Evolutionary conservation across 208 protist species (phyloP), one percentile per base, ranked within the genome.

Genomic region (Phytomonas sp.): DNA sequence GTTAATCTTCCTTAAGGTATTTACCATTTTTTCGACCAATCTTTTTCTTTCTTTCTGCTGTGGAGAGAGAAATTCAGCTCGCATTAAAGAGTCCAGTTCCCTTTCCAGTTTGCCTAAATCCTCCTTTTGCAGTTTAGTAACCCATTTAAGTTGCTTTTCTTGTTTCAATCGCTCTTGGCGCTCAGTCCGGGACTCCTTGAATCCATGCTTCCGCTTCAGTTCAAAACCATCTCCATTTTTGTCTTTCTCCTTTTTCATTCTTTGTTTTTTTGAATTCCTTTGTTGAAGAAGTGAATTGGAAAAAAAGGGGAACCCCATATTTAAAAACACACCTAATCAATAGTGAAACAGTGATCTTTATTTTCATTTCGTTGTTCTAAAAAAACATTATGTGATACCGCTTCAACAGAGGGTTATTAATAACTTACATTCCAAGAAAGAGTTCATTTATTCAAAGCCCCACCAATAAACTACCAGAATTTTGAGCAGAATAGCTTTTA

Each of bases 21-120:
- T 40, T 34, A 91, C 40, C 81, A 91, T 87, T 17, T 77, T 67
- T 8, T 75, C 65, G 1, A 93, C 84, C 23, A 89, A 68, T 8
- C 81, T 76, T 71, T 93, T 90, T 43, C 84, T 62, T 71, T 89
- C 83, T 23, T 80, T 83, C 76, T 93, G 88, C 34, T 83, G 84
- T 13, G 88, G 84, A n/a, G 84, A 32, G 23, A 90, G 67, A 76
- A 93, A 93, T 0, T 28, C 64, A 20, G 88, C 88, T 32, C 76
- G 56, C 11, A 75, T 70, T 15, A 93, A 37, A 46, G 77, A 82
- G 0, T 81, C 81, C 26, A 93, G 43, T 40, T 93, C 84, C 4
- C n/a, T 51, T 26, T 65, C 60, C 36, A 93, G 71, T 62, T 91
- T 93, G 7, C 36, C 43, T 8, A 86, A 28, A 72, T 82, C 75